Conservation (phyloP, 2,329 filamentous ascomycete genomes). For the Cercospora sp. region DNA sequence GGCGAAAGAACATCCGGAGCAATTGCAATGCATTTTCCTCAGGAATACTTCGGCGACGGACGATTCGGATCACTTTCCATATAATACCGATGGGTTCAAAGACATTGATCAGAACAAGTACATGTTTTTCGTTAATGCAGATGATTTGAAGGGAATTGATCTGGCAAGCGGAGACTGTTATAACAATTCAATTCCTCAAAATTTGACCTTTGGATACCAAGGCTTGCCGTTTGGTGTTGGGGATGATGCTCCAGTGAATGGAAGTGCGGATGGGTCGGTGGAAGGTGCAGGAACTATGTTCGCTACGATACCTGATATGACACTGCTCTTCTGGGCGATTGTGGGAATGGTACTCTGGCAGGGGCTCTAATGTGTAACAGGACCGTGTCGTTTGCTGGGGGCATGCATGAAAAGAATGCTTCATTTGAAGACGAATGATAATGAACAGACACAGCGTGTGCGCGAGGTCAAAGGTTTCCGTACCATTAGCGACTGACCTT, state of each 20-base stretch:
- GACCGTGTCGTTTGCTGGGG: too few species aligned
- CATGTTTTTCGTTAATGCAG: constrained; percentile 76
- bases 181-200: constrained; percentile 65
- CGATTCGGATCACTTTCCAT: constrained; percentile 66
- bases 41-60: constrained; percentile 74
- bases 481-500: neutral
- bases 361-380: neutral
- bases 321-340: constrained; percentile 26
- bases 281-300: constrained; percentile 3
- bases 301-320: constrained; percentile 20
- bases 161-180: constrained; percentile 67
- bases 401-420: neutral
- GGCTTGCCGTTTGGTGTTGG: constrained; percentile 42
- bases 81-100: constrained; percentile 71
- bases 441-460: neutral
- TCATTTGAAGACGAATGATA: neutral
- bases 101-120: constrained; percentile 65
- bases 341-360: neutral
- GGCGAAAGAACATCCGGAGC: constrained; percentile 64
- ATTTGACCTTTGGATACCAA: constrained; percentile 69
- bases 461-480: neutral
- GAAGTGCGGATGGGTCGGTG: constrained; percentile 27
- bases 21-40: constrained; percentile 75
- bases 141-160: constrained; percentile 67
- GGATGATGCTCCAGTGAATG: constrained; percentile 27